Evolutionary conservation across 1,284 basidiomycete genomes (phyloP).

Genomic region (Inonotus hispidus): DNA sequence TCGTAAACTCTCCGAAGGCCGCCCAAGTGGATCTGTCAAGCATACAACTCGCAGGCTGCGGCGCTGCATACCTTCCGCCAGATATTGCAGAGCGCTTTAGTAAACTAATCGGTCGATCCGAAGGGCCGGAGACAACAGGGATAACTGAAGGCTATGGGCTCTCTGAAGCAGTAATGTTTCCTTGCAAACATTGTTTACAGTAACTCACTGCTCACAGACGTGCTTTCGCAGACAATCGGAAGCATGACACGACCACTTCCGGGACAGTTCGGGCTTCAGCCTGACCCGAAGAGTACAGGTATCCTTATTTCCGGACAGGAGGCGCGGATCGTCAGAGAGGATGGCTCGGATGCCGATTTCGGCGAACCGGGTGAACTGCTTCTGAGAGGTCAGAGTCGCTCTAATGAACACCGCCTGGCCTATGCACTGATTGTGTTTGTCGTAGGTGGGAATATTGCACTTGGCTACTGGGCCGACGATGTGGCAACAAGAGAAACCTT

Average conservation of each 20-base stretch:
- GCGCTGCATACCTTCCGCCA: slow-evolving; percentile 64
- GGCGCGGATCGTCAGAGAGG: slow-evolving; percentile 54
- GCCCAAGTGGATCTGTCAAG: slow-evolving; percentile 49
- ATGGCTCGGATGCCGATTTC: slow-evolving; percentile 48
- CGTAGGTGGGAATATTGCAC: slow-evolving; percentile 40
- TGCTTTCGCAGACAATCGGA: slow-evolving; percentile 46
- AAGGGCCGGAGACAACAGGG: slow-evolving; percentile 51
- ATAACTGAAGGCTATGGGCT: slow-evolving; percentile 61
- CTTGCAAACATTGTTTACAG: neutral
- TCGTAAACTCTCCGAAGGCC: slow-evolving; percentile 50
- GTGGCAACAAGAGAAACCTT: slow-evolving; percentile 62
- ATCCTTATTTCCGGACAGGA: slow-evolving; percentile 59
- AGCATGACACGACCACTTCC: slow-evolving; percentile 41
- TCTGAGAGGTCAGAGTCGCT: slow-evolving; percentile 33
- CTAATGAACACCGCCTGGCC: neutral
- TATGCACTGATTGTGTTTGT: neutral
- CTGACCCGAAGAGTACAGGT: slow-evolving; percentile 45
- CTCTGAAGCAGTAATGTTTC: slow-evolving; percentile 58
- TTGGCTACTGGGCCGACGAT: slow-evolving; percentile 69
- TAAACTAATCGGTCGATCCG: slow-evolving; percentile 40
- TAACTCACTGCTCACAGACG: neutral
- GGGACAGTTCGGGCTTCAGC: slow-evolving; percentile 41
- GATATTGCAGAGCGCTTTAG: slow-evolving; percentile 38
- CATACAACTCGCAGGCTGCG: slow-evolving; percentile 40
- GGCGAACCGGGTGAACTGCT: slow-evolving; percentile 64